A percentile compares a stretch with the other conserved stretches of the same genome.
Evolutionary conservation across 208 protist genomes (phyloP).

Genomic region (Leptomonas seymouri): DNA sequence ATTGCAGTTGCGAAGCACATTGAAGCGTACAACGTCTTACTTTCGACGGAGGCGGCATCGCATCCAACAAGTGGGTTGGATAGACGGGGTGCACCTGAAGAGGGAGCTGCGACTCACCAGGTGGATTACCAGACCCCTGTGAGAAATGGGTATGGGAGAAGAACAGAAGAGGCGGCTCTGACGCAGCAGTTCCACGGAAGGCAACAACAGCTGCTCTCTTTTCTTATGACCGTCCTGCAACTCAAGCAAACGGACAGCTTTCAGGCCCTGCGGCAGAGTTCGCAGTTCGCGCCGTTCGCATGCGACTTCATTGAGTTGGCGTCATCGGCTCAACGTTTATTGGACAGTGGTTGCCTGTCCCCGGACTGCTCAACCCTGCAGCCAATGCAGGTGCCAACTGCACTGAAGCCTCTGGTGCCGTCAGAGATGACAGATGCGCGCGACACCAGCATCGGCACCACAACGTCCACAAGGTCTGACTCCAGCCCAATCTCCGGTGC

Average conservation of each 20-base stretch:
- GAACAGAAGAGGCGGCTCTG: not conserved
- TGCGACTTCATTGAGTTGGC: conserved; percentile 49
- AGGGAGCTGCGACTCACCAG: not conserved
- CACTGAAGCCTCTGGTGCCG: conserved; percentile 17
- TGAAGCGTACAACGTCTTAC: conserved; percentile 7
- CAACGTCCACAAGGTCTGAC: conserved; percentile 16
- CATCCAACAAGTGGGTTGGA: not conserved
- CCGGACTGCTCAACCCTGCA: not conserved
- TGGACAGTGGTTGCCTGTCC: conserved; percentile 24
- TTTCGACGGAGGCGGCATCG: not conserved
- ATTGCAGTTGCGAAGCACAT: conserved; percentile 19
- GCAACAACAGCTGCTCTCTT: conserved; percentile 15
- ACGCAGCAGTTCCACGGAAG: not conserved
- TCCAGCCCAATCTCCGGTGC: not conserved
- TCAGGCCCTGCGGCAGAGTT: conserved; percentile 34
- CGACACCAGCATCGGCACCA: conserved; percentile 24
- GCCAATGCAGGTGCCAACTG: conserved; percentile 14
- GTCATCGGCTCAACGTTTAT: conserved; percentile 37
- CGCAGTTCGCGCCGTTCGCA: conserved; percentile 41
- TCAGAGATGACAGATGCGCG: conserved; percentile 17
- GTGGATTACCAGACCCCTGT: not conserved
- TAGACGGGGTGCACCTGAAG: too few relatives aligned
- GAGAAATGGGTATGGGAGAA: not conserved
- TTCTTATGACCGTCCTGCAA: conserved; percentile 35
- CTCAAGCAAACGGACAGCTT: conserved; percentile 38